A percentile compares a stretch with the other conserved stretches of the same genome.
Evolutionary conservation across 257 asterid genomes (phyloP).

Genomic region (Primulina tabacum): DNA sequence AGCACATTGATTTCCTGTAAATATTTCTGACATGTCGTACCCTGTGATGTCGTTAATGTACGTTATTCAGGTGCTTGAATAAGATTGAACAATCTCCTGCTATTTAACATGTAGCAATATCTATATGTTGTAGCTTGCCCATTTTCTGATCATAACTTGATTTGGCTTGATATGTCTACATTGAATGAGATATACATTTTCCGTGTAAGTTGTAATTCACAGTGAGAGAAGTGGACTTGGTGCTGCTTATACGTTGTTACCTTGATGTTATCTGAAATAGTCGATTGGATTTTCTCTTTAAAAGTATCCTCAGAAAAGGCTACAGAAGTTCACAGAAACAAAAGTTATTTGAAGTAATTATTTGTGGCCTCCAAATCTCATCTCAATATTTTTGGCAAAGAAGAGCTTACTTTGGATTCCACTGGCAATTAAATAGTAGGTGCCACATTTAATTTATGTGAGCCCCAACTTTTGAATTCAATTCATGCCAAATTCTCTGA

Average conservation of each 20-base stretch:
- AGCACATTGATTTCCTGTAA: background rate
- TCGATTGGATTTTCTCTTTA: background rate
- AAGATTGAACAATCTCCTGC: constrained; percentile 4
- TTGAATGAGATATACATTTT: background rate
- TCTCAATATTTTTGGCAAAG: background rate
- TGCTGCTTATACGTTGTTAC: background rate
- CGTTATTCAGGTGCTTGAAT: constrained; percentile 12
- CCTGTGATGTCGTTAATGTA: background rate
- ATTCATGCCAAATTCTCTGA: background rate
- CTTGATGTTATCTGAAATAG: background rate
- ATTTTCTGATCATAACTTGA: background rate
- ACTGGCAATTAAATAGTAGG: background rate
- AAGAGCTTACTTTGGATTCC: background rate
- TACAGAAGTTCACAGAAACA: background rate
- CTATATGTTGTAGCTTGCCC: background rate
- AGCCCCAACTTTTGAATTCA: background rate
- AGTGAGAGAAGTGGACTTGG: background rate
- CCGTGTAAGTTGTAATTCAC: background rate
- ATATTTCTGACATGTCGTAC: background rate
- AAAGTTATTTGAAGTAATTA: background rate
- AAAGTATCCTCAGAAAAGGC: background rate
- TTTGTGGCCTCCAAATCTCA: background rate
- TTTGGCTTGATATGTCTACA: constrained; percentile 8
- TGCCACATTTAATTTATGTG: no score
- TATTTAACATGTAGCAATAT: constrained; percentile 2